A percentile compares a stretch with the other conserved stretches of the same genome.
Conservation (phyloP, 805 yeast species). For the Kodamaea hsintzibuensis region DNA sequence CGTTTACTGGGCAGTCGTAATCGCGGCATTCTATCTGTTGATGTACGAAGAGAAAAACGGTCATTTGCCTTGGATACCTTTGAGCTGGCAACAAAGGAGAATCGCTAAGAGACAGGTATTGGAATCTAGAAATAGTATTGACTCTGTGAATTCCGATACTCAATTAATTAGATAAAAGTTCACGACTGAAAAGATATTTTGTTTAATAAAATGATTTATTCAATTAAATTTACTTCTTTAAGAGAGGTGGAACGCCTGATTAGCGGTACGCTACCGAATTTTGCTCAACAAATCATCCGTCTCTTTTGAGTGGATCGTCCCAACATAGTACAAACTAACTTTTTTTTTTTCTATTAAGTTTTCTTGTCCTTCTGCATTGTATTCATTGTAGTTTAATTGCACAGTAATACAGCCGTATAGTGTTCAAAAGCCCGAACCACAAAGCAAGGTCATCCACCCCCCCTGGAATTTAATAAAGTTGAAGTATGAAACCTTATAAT, state of each 20-base stretch:
- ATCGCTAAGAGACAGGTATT: conserved; percentile 40
- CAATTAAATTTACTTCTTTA: background rate
- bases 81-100: conserved; percentile 57
- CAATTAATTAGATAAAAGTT: conserved; percentile 16
- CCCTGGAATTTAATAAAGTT: background rate
- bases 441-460: background rate
- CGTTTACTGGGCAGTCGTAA: conserved; percentile 63
- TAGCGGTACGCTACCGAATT: background rate
- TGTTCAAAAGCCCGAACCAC: background rate
- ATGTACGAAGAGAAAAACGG: conserved; percentile 48
- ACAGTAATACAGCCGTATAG: background rate
- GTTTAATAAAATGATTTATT: background rate
- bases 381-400: background rate
- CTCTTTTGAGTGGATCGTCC: too few species aligned
- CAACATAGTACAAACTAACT: background rate
- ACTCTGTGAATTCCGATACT: conserved; percentile 29
- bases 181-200: background rate
- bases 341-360: background rate
- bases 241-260: background rate
- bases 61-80: conserved; percentile 47
- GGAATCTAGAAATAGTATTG: conserved; percentile 19
- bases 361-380: background rate
- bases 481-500: background rate
- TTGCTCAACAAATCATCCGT: background rate
- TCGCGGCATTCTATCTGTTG: conserved; percentile 44